A percentile compares a stretch with the other conserved stretches of the same genome.
Conservation (phyloP, 805 yeast species). For the Monosporozyma aquatica region DNA sequence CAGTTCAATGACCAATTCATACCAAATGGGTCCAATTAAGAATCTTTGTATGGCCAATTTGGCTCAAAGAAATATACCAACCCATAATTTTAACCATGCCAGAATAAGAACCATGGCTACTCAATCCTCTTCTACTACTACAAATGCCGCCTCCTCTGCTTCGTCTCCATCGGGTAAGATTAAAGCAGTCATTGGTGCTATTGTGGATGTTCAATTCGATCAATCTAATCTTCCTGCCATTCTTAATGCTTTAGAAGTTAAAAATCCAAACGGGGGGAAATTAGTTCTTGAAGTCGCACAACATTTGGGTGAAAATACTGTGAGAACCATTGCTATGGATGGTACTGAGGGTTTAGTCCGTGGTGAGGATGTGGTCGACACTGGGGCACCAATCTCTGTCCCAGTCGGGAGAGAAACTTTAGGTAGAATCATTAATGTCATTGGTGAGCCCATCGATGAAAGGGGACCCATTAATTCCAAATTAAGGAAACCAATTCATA, state of each 20-base stretch:
- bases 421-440: slow-evolving; percentile 96
- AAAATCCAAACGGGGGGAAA: slow-evolving; percentile 68
- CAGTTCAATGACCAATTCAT: background rate
- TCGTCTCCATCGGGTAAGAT: slow-evolving; percentile 64
- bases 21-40: background rate
- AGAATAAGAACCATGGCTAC: background rate
- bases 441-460: slow-evolving; percentile 99
- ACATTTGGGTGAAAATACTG: slow-evolving; percentile 99
- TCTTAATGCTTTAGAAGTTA: slow-evolving; percentile 89
- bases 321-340: slow-evolving; percentile 99
- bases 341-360: slow-evolving; percentile 99
- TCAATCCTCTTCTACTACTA: slow-evolving; percentile 33
- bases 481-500: slow-evolving; percentile 95
- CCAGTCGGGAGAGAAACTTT: slow-evolving; percentile 99
- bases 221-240: slow-evolving; percentile 96
- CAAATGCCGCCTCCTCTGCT: slow-evolving; percentile 37
- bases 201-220: slow-evolving; percentile 97
- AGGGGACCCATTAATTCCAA: slow-evolving; percentile 95
- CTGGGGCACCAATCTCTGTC: slow-evolving; percentile 97
- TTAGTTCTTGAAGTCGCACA: slow-evolving; percentile 97
- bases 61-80: slow-evolving; percentile 6
- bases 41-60: background rate
- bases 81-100: too few species aligned
- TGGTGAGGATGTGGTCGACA: slow-evolving; percentile 85
- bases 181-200: slow-evolving; percentile 98